A percentile compares a stretch with the other conserved stretches of the same genome.
Evolutionary conservation across 257 asterid genomes (phyloP).

Genomic region (Jasminum sambac): DNA sequence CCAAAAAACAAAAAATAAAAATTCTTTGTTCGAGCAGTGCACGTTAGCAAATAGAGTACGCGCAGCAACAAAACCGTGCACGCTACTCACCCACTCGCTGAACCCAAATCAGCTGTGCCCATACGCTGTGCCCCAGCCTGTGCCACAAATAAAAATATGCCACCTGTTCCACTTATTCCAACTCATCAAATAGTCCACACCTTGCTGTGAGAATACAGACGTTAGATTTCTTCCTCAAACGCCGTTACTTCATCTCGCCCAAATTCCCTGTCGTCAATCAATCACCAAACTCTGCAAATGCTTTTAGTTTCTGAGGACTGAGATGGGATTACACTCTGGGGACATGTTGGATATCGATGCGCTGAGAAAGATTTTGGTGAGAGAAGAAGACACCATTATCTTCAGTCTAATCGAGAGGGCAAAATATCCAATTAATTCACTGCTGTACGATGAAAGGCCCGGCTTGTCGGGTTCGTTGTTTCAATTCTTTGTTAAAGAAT

Average conservation of each 20-base stretch:
- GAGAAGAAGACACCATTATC: conserved; percentile 80
- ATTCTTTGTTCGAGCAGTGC: background rate
- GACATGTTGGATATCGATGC: conserved; percentile 58
- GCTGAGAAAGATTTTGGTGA: conserved; percentile 58
- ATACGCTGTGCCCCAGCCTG: no score
- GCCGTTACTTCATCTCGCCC: no score
- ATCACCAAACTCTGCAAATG: background rate
- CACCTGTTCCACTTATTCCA: no score
- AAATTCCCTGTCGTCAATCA: no score
- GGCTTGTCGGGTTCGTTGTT: conserved; percentile 43
- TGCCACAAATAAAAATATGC: no score
- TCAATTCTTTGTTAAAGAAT: conserved; percentile 50
- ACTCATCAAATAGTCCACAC: no score
- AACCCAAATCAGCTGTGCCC: no score
- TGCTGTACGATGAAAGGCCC: conserved; percentile 37
- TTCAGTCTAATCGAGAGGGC: conserved; percentile 80
- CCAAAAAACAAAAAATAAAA: no score
- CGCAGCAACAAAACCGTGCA: conserved; percentile 2
- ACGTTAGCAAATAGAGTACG: background rate
- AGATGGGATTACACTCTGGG: conserved; percentile 16
- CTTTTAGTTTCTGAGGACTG: conserved; percentile 17
- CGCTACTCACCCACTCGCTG: conserved; percentile 14
- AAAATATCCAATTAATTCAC: conserved; percentile 43
- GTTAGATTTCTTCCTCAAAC: no score
- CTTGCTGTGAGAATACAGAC: no score